Percentiles rank a stretch among this genome's conserved stretches.
Evolutionary conservation across 2,329 filamentous ascomycete genomes (phyloP).

Genomic region (Meredithiella fracta): DNA sequence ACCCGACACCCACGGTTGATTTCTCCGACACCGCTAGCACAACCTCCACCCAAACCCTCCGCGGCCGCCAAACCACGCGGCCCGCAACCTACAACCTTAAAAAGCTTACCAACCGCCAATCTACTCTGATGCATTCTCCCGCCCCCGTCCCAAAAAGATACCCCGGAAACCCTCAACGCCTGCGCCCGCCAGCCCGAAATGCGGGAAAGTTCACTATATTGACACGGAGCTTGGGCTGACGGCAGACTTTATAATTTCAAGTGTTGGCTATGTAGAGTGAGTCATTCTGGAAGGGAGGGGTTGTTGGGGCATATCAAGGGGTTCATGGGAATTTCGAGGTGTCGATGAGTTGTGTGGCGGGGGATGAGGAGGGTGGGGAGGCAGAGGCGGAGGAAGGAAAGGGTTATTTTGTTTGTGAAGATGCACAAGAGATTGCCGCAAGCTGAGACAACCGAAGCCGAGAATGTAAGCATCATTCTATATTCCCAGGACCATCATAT

Average conservation of each 20-base stretch:
- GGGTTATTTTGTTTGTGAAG: background rate
- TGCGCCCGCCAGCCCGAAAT: background rate
- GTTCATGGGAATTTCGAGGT: background rate
- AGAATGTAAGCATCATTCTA: too few species aligned
- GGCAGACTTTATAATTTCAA: background rate
- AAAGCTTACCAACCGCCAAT: slow-evolving; percentile 30
- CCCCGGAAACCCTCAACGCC: background rate
- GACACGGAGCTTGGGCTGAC: background rate
- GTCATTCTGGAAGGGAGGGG: background rate
- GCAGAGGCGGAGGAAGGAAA: too few species aligned
- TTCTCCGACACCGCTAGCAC: too few species aligned
- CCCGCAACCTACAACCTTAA: slow-evolving; percentile 37
- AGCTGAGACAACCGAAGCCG: too few species aligned
- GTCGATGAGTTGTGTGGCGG: background rate
- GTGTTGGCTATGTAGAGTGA: background rate
- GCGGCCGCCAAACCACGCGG: background rate
- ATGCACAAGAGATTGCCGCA: background rate
- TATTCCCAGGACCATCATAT: background rate
- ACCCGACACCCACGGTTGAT: background rate
- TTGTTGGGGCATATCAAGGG: background rate
- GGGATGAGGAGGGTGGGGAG: background rate
- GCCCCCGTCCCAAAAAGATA: too few species aligned
- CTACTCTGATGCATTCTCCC: background rate
- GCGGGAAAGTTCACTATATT: background rate
- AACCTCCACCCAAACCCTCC: background rate